These are phyloP conservation scores for Arctium minus DNA, from an alignment of 129 eudicot genomes.

Conservation along the genomic window DNA sequence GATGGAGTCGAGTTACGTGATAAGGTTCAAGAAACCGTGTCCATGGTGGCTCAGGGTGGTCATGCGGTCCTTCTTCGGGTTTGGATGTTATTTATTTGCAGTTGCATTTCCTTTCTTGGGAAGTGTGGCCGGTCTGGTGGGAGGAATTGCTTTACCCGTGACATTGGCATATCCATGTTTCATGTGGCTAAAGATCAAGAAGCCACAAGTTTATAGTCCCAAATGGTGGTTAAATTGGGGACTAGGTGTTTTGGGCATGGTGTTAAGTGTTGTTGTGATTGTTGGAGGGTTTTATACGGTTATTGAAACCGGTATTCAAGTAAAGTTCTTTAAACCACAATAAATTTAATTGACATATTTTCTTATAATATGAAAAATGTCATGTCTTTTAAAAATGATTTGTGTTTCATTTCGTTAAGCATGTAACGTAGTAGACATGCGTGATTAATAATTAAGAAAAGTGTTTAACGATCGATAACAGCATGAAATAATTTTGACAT, in stretches of 20 bases:
- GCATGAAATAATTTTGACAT: no score
- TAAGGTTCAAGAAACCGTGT: constrained; percentile 49
- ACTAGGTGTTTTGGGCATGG: constrained; percentile 58
- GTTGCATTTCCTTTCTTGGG: constrained; percentile 77
- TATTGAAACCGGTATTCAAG: constrained; percentile 49
- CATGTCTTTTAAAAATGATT: neutral
- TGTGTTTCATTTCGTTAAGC: neutral
- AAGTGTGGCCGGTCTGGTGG: constrained; percentile 56
- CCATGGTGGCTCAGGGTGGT: constrained; percentile 71
- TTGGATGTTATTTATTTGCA: constrained; percentile 45
- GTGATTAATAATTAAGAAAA: no score
- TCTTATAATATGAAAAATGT: neutral
- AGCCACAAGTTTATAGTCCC: constrained; percentile 44
- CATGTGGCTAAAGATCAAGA: constrained; percentile 68
- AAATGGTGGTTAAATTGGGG: constrained; percentile 64
- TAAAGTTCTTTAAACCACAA: constrained; percentile 59
- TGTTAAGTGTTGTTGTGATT: constrained; percentile 43
- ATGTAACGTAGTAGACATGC: neutral
- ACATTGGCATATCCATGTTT: constrained; percentile 80
- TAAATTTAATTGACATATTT: neutral
- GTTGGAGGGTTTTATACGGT: constrained; percentile 62
- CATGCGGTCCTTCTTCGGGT: constrained; percentile 55
- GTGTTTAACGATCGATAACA: no score
- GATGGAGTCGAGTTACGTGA: constrained; percentile 52
- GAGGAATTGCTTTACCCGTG: constrained; percentile 60